Evolutionary conservation across 2,329 filamentous ascomycete genomes (phyloP).

Genomic region (Cercospora janseana): DNA sequence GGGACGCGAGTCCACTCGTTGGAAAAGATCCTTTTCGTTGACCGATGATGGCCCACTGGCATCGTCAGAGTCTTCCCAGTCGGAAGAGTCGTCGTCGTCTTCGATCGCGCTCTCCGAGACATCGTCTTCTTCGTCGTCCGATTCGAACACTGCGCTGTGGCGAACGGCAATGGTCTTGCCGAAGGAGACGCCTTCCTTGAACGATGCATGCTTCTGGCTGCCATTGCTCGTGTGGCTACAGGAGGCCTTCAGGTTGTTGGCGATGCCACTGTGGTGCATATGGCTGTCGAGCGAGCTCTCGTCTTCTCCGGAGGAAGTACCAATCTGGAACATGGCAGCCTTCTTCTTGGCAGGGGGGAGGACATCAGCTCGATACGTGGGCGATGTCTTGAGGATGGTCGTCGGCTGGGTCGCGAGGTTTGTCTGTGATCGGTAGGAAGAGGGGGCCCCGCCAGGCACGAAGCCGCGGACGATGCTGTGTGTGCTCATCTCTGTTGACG

Average conservation of each 20-base stretch:
- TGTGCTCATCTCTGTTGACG: constrained; percentile 59
- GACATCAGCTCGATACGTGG: constrained; percentile 37
- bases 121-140: constrained; percentile 57
- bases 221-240: constrained; percentile 39
- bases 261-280: constrained; percentile 56
- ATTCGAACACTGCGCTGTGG: constrained; percentile 60
- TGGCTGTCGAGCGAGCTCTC: constrained; percentile 71
- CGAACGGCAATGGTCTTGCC: constrained; percentile 55
- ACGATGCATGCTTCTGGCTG: constrained; percentile 76
- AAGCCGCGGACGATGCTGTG: constrained; percentile 83
- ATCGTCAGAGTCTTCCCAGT: constrained; percentile 61
- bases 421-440: constrained; percentile 63
- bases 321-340: constrained; percentile 69
- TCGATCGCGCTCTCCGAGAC: constrained; percentile 82
- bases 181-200: constrained; percentile 71
- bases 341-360: constrained; percentile 60
- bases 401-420: constrained; percentile 56
- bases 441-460: constrained; percentile 70
- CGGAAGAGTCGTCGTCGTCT: constrained; percentile 48
- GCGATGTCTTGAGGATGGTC: constrained; percentile 58
- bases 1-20: constrained; percentile 82
- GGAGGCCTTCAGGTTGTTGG: constrained; percentile 52
- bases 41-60: constrained; percentile 78
- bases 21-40: constrained; percentile 72
- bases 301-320: constrained; percentile 76